Conservation (phyloP, 768 basidiomycete genomes). For the Lentinula detonsa region DNA sequence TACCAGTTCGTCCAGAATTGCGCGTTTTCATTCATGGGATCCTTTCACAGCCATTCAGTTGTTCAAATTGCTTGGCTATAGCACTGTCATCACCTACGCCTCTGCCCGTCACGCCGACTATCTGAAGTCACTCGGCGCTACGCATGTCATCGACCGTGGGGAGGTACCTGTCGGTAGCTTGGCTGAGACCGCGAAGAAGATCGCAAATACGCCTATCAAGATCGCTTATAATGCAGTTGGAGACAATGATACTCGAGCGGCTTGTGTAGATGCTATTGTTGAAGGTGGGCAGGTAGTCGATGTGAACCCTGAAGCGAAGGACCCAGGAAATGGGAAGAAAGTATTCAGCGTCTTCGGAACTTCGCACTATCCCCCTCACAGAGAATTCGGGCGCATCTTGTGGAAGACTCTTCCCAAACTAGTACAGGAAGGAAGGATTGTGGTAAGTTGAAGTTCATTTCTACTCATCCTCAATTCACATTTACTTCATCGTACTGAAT, state of each 20-base stretch:
- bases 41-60: slow-evolving; percentile 11
- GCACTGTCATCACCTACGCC: slow-evolving; percentile 13
- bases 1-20: slow-evolving; percentile 9
- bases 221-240: slow-evolving; percentile 7
- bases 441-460: neutral
- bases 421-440: neutral
- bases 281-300: slow-evolving; percentile 28
- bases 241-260: no score
- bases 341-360: neutral
- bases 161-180: neutral
- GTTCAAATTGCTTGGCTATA: slow-evolving; percentile 10
- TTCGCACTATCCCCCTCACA: neutral
- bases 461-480: neutral
- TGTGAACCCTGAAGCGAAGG: neutral
- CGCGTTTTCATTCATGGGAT: neutral
- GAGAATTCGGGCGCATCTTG: neutral
- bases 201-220: slow-evolving; percentile 15
- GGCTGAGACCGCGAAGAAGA: neutral
- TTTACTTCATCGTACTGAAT: neutral
- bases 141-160: slow-evolving; percentile 14
- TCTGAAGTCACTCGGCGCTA: slow-evolving; percentile 15
- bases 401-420: neutral
- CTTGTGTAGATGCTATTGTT: slow-evolving; percentile 13
- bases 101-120: slow-evolving; percentile 9
- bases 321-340: neutral